phyloP scores from a whole-genome alignment of 805 yeast species.

The Priceomyces medius region DNA sequence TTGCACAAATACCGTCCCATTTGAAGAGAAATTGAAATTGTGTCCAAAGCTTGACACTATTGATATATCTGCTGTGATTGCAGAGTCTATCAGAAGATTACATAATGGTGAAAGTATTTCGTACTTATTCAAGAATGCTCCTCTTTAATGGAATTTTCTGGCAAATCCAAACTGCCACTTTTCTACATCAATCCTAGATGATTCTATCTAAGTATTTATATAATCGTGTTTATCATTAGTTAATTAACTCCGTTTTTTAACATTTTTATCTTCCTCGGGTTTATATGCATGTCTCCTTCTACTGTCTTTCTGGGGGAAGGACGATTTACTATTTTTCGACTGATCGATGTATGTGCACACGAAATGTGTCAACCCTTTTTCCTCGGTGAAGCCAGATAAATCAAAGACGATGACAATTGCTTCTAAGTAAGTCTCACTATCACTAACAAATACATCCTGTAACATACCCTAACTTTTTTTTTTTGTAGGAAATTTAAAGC shows the following conservation, averaged over 20 bases:
- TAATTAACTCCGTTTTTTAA: not conserved
- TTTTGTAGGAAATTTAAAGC: slow-evolving; percentile 46
- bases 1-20: slow-evolving; percentile 92
- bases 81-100: slow-evolving; percentile 90
- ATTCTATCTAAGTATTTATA: too few species aligned
- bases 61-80: slow-evolving; percentile 83
- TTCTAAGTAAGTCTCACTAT: too few species aligned
- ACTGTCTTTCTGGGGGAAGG: too few species aligned
- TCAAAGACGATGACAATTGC: too few species aligned
- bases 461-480: too few species aligned
- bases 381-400: too few species aligned
- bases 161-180: too few species aligned
- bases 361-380: not conserved
- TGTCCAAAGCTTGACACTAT: slow-evolving; percentile 76
- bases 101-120: slow-evolving; percentile 97
- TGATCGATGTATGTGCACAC: too few species aligned
- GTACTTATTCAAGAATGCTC: slow-evolving; percentile 70
- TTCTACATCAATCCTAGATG: not conserved
- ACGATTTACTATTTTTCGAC: too few species aligned
- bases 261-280: not conserved
- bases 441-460: too few species aligned
- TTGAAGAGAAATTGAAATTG: slow-evolving; percentile 54
- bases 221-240: not conserved
- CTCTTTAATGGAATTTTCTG: too few species aligned
- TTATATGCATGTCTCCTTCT: too few species aligned